These are phyloP conservation scores for Sordaria brevicollis DNA, from an alignment of 495 filamentous ascomycete genomes.

Conservation along the genomic window DNA sequence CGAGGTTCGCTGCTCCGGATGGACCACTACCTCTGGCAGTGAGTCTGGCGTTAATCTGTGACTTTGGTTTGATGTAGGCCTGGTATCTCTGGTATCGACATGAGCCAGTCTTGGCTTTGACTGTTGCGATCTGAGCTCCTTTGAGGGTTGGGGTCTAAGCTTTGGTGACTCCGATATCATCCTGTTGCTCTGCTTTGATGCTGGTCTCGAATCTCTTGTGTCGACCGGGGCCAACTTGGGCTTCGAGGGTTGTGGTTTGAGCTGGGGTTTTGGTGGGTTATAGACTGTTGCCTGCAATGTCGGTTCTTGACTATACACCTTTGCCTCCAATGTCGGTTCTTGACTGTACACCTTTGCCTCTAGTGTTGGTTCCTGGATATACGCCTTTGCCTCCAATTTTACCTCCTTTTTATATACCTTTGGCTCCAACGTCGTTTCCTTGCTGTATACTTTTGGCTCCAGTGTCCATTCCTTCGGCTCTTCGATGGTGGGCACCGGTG, in stretches of 20 bases:
- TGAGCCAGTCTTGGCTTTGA: slow-evolving; percentile 15
- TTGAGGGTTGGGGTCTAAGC: not conserved
- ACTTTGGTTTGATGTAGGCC: not conserved
- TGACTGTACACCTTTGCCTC: not conserved
- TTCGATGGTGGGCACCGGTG: not conserved
- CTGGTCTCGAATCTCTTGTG: slow-evolving; percentile 3
- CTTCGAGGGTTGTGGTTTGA: slow-evolving; percentile 6
- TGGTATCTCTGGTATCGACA: slow-evolving; percentile 10
- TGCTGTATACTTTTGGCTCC: not conserved
- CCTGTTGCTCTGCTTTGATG: not conserved
- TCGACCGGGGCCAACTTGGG: slow-evolving; percentile 18
- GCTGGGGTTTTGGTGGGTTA: slow-evolving; percentile 2
- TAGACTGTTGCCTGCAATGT: not conserved
- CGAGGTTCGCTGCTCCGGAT: slow-evolving; percentile 28
- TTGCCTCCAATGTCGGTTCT: slow-evolving; percentile 1
- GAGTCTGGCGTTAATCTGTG: slow-evolving; percentile 1
- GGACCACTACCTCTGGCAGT: slow-evolving; percentile 13
- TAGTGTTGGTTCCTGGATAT: not conserved
- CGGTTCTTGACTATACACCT: not conserved
- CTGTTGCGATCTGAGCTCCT: slow-evolving; percentile 3
- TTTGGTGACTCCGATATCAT: not conserved
- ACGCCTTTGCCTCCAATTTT: not conserved
- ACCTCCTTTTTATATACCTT: not conserved
- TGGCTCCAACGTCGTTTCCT: not conserved
- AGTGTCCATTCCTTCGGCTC: not conserved